Percentiles rank a stretch among this genome's conserved stretches.
Evolutionary conservation across 805 yeast species (phyloP).

Genomic region (Spathaspora hagerdaliae): DNA sequence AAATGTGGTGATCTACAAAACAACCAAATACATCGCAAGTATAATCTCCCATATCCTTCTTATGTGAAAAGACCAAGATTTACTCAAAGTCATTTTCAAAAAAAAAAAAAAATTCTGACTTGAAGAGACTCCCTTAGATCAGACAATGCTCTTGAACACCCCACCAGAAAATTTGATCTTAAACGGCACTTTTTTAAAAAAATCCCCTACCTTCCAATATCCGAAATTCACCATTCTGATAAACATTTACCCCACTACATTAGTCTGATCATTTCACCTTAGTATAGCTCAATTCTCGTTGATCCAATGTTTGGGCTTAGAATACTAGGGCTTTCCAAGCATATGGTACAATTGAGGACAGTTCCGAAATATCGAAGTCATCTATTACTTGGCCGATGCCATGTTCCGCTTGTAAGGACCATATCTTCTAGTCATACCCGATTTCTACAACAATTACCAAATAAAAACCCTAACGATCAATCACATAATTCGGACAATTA

Average conservation of each 20-base stretch:
- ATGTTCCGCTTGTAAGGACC: background rate
- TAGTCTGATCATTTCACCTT: background rate
- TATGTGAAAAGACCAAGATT: too few relatives aligned
- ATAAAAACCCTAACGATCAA: background rate
- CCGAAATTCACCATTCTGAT: background rate
- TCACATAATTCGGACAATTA: too few relatives aligned
- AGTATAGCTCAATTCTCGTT: background rate
- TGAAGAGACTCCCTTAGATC: too few relatives aligned
- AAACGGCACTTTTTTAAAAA: background rate
- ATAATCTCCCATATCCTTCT: too few relatives aligned
- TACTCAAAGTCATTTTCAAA: too few relatives aligned
- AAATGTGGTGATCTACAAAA: too few relatives aligned
- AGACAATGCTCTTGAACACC: too few relatives aligned
- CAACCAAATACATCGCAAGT: too few relatives aligned
- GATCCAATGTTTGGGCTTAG: background rate
- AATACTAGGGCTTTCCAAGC: background rate
- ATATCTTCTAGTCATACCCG: background rate
- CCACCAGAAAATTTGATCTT: background rate
- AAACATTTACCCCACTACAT: background rate
- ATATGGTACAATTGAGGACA: background rate
- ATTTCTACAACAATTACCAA: background rate
- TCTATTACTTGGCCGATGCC: background rate
- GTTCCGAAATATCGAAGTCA: background rate
- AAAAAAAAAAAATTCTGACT: too few relatives aligned
- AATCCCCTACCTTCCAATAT: background rate